Evolutionary conservation across 345 rosid species (phyloP), one percentile per base, ranked within the genome.

Genomic region (Arabidopsis suecica): DNA sequence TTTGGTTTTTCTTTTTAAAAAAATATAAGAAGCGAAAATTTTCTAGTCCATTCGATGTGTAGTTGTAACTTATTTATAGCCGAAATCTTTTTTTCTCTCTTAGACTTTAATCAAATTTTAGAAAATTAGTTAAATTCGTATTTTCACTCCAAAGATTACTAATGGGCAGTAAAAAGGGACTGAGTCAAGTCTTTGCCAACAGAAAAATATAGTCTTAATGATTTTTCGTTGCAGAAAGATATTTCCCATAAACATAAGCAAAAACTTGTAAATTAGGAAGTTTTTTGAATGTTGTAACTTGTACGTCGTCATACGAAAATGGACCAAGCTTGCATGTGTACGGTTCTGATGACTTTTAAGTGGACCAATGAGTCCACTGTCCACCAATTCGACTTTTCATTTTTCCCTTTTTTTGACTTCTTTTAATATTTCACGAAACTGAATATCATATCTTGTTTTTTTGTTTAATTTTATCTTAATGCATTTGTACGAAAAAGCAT

Each of bases 291-390:
- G 18, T 38, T 65, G 49, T 25, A 28, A 28, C 32, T 28, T 4
- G 58, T 71, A 75, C 79, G 68, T 67, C 14, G 34, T 65, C 49
- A 47, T 74, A n/a, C 59, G 36, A 75, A 68, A 68, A 61, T 13
- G 79, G 69, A 34, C 70, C 75, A 61, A 76, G 25, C 8, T 69
- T 69, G 51, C 70, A 76, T 76, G 59, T 74, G 80, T 76, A 69
- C 75, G 79, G 75, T 69, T 20, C 3, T 54, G 41, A 16, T 54
- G 36, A 18, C 70, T 53, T 62, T 36, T 8, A 16, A 45, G 59
- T 76, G 70, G 75, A 69, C 70, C 33, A 9, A 42, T 34, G 64
- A 53, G 64, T 69, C 75, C 75, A 76, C 18, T 16, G 18, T 16
- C 32, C 32, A 28, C 75, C 64, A 8, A 41, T 33, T 54, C 62